A percentile compares a stretch with the other conserved stretches of the same genome.
Evolutionary conservation across 2,329 filamentous ascomycete genomes (phyloP).

Genomic region (Penicillium glabrum): DNA sequence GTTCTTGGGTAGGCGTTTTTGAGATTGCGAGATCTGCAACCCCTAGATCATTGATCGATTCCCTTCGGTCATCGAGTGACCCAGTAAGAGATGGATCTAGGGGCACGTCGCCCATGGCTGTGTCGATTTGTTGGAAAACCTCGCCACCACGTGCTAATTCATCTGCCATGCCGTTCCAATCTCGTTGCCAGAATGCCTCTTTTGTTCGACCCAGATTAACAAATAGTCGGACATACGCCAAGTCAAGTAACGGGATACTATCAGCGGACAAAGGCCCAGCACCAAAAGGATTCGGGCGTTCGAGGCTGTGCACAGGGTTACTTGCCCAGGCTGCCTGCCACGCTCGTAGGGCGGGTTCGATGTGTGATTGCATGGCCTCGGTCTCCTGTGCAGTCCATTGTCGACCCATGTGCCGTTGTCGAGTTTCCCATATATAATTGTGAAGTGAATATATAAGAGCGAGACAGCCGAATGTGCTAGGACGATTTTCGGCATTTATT

Average conservation of each 20-base stretch:
- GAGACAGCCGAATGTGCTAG: slow-evolving; percentile 89
- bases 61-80: slow-evolving; percentile 26
- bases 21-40: slow-evolving; percentile 38
- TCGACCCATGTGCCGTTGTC: slow-evolving; percentile 83
- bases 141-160: slow-evolving; percentile 79
- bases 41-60: slow-evolving; percentile 38
- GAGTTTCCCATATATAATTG: slow-evolving; percentile 98
- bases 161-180: slow-evolving; percentile 88
- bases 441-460: slow-evolving; percentile 92
- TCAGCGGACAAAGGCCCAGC: slow-evolving; percentile 82
- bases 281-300: slow-evolving; percentile 81
- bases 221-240: slow-evolving; percentile 89
- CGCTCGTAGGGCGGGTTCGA: slow-evolving; percentile 87
- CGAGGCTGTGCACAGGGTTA: slow-evolving; percentile 79
- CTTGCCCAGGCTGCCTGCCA: slow-evolving; percentile 93
- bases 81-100: slow-evolving; percentile 30
- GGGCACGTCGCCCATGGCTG: slow-evolving; percentile 25
- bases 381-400: slow-evolving; percentile 91
- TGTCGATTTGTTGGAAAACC: slow-evolving; percentile 69
- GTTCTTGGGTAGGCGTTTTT: slow-evolving; percentile 37
- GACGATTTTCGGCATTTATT: slow-evolving; percentile 65
- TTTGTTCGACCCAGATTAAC: slow-evolving; percentile 91
- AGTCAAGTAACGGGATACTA: slow-evolving; percentile 83
- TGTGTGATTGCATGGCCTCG: slow-evolving; percentile 92
- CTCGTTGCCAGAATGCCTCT: slow-evolving; percentile 89